Evolutionary conservation across 2,329 filamentous ascomycete species (phyloP).

Genomic region (Penicillium crustosum): DNA sequence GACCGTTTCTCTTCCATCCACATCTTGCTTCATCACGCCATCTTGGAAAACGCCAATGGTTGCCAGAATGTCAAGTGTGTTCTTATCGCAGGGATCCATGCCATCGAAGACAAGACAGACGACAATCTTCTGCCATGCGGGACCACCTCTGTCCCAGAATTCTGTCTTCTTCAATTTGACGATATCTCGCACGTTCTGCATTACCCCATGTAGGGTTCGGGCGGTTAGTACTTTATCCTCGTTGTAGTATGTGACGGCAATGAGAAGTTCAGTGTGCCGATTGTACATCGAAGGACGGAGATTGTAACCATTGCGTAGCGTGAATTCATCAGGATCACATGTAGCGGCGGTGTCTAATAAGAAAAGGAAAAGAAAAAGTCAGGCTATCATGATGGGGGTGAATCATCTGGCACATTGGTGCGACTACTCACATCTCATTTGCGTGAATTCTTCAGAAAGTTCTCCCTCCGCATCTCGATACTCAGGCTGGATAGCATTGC

Average conservation of each 20-base stretch:
- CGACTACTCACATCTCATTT: conserved; percentile 16
- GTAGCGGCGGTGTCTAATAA: conserved; percentile 77
- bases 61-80: conserved; percentile 82
- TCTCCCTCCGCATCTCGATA: conserved; percentile 17
- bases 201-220: conserved; percentile 88
- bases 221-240: conserved; percentile 90
- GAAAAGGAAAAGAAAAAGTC: not conserved
- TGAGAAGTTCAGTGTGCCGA: conserved; percentile 88
- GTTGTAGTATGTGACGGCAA: conserved; percentile 97
- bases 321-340: conserved; percentile 95
- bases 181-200: conserved; percentile 97
- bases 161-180: conserved; percentile 96
- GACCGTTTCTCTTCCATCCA: conserved; percentile 89
- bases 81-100: conserved; percentile 94
- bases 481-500: conserved; percentile 17
- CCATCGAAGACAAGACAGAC: conserved; percentile 94
- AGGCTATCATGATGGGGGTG: not conserved
- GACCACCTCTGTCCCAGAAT: conserved; percentile 97
- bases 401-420: not conserved
- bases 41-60: conserved; percentile 94
- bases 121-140: conserved; percentile 97
- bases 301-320: conserved; percentile 96
- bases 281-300: conserved; percentile 96
- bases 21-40: conserved; percentile 94
- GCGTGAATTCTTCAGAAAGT: conserved; percentile 18